phyloP scores from a whole-genome alignment of 441 rosid genomes.

The Aleurites moluccanus region DNA sequence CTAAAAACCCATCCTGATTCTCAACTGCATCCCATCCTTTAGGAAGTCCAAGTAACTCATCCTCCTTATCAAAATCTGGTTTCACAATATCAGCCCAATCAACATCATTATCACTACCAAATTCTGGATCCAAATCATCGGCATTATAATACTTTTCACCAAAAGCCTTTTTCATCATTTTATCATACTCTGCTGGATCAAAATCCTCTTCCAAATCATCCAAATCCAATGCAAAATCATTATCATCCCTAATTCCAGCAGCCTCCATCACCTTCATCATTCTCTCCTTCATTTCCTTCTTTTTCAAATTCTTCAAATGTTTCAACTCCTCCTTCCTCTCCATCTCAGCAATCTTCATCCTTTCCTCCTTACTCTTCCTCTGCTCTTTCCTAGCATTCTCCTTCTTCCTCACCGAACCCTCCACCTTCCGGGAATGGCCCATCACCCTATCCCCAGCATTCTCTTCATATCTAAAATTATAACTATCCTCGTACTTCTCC shows the following conservation, averaged over 20 bases:
- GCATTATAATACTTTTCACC: slow-evolving; percentile 58
- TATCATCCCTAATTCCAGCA: slow-evolving; percentile 58
- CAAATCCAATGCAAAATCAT: slow-evolving; percentile 37
- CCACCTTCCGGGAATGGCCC: slow-evolving; percentile 73
- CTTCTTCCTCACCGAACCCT: slow-evolving; percentile 86
- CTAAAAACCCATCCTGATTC: slow-evolving; percentile 55
- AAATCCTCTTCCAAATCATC: slow-evolving; percentile 74
- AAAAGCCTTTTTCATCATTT: slow-evolving; percentile 70
- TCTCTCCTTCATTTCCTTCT: slow-evolving; percentile 77
- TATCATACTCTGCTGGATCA: slow-evolving; percentile 76
- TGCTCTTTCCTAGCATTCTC: slow-evolving; percentile 63
- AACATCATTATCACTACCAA: slow-evolving; percentile 45
- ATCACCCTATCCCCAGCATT: slow-evolving; percentile 59
- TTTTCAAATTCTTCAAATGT: slow-evolving; percentile 86
- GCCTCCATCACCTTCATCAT: slow-evolving; percentile 64
- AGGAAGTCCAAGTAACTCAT: slow-evolving; percentile 80
- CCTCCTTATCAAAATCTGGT: slow-evolving; percentile 84
- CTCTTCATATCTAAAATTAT: slow-evolving; percentile 66
- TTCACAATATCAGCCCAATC: slow-evolving; percentile 46
- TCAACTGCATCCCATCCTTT: slow-evolving; percentile 62
- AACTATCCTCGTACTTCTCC: slow-evolving; percentile 56
- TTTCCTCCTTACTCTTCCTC: slow-evolving; percentile 71
- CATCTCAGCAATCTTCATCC: slow-evolving; percentile 57
- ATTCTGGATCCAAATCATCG: slow-evolving; percentile 54
- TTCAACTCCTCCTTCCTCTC: slow-evolving; percentile 83